Evolutionary conservation across 768 basidiomycete species (phyloP).

Genomic region (Leccinum subtestaceum): DNA sequence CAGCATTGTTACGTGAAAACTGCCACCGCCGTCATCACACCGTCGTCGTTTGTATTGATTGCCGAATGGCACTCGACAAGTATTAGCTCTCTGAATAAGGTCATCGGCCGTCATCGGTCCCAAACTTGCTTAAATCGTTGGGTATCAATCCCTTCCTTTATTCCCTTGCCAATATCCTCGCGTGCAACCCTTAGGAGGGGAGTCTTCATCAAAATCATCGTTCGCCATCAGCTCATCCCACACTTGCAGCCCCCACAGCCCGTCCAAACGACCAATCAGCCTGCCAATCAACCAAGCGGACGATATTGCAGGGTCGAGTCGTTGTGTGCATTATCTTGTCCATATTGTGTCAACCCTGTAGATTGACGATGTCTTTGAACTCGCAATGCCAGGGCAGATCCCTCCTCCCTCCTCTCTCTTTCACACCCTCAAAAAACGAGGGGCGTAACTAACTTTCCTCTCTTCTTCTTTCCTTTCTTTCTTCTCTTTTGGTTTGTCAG

Average conservation of each 20-base stretch:
- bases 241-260: background rate
- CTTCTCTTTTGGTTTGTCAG: background rate
- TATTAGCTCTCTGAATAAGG: background rate
- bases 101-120: background rate
- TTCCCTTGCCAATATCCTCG: background rate
- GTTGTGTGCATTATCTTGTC: background rate
- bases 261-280: background rate
- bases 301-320: background rate
- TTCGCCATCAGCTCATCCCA: background rate
- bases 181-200: background rate
- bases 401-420: background rate
- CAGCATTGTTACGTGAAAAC: background rate
- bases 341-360: background rate
- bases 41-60: background rate
- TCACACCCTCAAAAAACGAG: background rate
- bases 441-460: background rate
- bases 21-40: background rate
- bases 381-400: background rate
- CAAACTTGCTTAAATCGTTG: background rate
- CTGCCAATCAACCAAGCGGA: background rate
- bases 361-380: background rate
- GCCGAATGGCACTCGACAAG: background rate
- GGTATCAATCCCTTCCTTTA: background rate
- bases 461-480: background rate
- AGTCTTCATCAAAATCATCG: background rate